Conservation (phyloP, 73 alveolate species). For the Tetrahymena elliotti region DNA sequence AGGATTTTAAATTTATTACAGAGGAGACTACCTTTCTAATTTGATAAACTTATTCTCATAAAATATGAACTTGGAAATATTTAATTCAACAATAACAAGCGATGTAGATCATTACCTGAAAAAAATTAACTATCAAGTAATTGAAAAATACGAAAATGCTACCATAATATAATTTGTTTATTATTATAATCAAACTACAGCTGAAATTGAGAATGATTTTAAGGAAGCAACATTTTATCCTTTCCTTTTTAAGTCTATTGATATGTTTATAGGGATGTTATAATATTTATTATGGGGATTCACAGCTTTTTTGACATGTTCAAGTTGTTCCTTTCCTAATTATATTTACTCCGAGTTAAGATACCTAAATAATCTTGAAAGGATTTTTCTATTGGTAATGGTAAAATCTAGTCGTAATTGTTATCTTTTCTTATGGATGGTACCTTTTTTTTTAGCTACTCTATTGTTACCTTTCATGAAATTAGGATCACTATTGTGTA, state of each 20-base stretch:
- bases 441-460: not conserved
- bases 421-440: not conserved
- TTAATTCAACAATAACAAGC: too few relatives aligned
- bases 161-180: not conserved
- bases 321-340: too few relatives aligned
- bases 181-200: not conserved
- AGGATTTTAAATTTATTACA: too few relatives aligned
- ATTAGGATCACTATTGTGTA: not conserved
- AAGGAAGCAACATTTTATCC: not conserved
- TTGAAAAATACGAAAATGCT: not conserved
- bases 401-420: too few relatives aligned
- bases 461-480: not conserved
- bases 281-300: not conserved
- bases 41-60: too few relatives aligned
- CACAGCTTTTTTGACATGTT: too few relatives aligned
- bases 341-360: not conserved
- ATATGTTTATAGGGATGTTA: too few relatives aligned
- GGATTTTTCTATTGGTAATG: not conserved
- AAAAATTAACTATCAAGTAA: not conserved
- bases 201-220: not conserved
- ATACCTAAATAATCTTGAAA: not conserved
- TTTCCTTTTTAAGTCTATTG: too few relatives aligned
- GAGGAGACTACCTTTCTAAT: not conserved
- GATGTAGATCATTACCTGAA: not conserved
- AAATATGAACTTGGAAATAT: too few relatives aligned